Evolutionary conservation across 129 eudicot genomes (phyloP).

Genomic region (Kitagawia praeruptora): DNA sequence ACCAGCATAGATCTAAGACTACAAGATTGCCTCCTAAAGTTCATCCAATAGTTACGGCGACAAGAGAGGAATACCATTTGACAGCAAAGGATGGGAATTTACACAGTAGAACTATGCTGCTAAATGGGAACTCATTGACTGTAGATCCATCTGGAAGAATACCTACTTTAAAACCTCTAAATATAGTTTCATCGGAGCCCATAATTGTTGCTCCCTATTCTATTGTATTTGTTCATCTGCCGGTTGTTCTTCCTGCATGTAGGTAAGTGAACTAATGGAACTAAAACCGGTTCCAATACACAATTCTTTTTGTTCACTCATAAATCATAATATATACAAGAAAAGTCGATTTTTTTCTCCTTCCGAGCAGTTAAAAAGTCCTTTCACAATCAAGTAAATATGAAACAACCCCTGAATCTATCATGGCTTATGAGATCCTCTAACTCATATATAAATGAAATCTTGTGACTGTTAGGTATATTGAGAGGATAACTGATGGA

Average conservation of each 20-base stretch:
- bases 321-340: not conserved
- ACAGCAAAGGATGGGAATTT: slow-evolving; percentile 62
- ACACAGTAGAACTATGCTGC: slow-evolving; percentile 64
- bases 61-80: slow-evolving; percentile 73
- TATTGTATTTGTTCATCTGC: slow-evolving; percentile 65
- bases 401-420: not conserved
- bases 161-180: slow-evolving; percentile 48
- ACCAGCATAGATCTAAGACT: slow-evolving; percentile 15
- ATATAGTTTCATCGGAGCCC: slow-evolving; percentile 48
- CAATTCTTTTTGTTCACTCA: slow-evolving; percentile 1
- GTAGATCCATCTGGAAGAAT: slow-evolving; percentile 47
- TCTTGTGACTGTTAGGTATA: slow-evolving; percentile 2
- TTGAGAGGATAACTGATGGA: not conserved
- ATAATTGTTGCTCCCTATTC: slow-evolving; percentile 57
- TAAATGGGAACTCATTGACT: slow-evolving; percentile 49
- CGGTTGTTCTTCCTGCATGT: slow-evolving; percentile 56
- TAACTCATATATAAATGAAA: not conserved
- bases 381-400: not conserved
- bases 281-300: slow-evolving; percentile 31
- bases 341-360: not conserved
- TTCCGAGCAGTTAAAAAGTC: not conserved
- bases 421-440: not conserved
- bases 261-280: slow-evolving; percentile 28
- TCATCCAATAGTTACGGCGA: slow-evolving; percentile 8
- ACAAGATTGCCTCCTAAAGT: slow-evolving; percentile 15